Percentiles rank a stretch among this genome's conserved stretches.
phyloP scores from a whole-genome alignment of 106 monocot species.

The Triglochin maritima region DNA sequence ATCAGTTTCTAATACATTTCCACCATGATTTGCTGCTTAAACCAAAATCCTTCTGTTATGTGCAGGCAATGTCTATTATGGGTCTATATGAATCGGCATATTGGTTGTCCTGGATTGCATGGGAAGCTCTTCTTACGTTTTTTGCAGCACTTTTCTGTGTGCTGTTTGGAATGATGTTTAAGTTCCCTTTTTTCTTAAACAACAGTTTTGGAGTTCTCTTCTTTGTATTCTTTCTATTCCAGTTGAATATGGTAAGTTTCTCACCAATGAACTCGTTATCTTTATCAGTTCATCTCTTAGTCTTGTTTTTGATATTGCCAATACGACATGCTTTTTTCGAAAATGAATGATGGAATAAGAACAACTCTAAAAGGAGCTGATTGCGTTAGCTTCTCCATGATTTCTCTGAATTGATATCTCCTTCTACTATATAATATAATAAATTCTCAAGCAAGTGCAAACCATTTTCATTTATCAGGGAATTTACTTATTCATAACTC shows the following conservation, averaged over 20 bases:
- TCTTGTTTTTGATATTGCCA: background rate
- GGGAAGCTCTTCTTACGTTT: slow-evolving; percentile 73
- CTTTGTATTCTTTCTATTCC: slow-evolving; percentile 84
- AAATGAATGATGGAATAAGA: too few species aligned
- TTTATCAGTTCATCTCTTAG: background rate
- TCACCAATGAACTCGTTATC: background rate
- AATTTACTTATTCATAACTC: too few species aligned
- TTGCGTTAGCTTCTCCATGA: too few species aligned
- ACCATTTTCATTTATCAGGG: too few species aligned
- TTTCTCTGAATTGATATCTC: too few species aligned
- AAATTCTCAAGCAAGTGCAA: too few species aligned
- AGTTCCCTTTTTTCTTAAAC: slow-evolving; percentile 81
- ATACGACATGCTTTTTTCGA: too few species aligned
- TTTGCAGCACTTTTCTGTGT: slow-evolving; percentile 60
- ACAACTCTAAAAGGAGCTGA: too few species aligned
- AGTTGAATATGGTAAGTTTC: slow-evolving; percentile 75
- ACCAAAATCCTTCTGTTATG: background rate
- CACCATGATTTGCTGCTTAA: background rate
- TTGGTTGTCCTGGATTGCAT: slow-evolving; percentile 89
- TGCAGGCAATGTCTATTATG: slow-evolving; percentile 95
- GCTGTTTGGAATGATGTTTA: slow-evolving; percentile 93
- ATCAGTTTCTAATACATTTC: background rate
- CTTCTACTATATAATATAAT: too few species aligned
- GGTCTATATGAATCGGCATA: slow-evolving; percentile 92
- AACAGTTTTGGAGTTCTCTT: slow-evolving; percentile 74